Evolutionary conservation across 495 filamentous ascomycete genomes (phyloP).

Genomic region (Neurospora sp.): DNA sequence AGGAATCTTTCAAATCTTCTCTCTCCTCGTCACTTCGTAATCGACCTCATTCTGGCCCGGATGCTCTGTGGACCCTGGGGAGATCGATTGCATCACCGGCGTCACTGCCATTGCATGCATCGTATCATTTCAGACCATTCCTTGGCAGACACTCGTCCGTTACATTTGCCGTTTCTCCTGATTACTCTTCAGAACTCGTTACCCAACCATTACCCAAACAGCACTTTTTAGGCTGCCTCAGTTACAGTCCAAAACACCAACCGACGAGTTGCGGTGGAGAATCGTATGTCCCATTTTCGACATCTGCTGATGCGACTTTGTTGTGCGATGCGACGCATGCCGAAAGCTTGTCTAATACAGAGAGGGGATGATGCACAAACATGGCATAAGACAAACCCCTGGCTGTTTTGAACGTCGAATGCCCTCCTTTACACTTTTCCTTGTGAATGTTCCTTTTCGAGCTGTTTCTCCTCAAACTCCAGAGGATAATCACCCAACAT

Average conservation of each 20-base stretch:
- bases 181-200: not conserved
- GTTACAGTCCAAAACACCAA: not conserved
- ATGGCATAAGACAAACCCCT: not conserved
- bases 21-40: not conserved
- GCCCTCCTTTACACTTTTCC: not conserved
- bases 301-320: not conserved
- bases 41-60: not conserved
- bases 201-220: not conserved
- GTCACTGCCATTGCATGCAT: not conserved
- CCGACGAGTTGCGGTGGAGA: not conserved
- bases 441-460: not conserved
- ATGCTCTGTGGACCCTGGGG: not conserved
- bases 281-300: not conserved
- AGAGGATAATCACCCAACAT: not conserved
- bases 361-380: not conserved
- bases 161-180: not conserved
- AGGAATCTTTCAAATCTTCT: not conserved
- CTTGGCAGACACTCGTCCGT: not conserved
- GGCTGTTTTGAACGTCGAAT: not conserved
- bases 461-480: no score
- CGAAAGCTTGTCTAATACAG: not conserved
- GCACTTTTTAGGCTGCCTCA: not conserved
- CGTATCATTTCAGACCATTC: not conserved
- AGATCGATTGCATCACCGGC: not conserved
- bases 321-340: not conserved